Conservation (phyloP, 129 eudicot genomes). For the Lonicera japonica region DNA sequence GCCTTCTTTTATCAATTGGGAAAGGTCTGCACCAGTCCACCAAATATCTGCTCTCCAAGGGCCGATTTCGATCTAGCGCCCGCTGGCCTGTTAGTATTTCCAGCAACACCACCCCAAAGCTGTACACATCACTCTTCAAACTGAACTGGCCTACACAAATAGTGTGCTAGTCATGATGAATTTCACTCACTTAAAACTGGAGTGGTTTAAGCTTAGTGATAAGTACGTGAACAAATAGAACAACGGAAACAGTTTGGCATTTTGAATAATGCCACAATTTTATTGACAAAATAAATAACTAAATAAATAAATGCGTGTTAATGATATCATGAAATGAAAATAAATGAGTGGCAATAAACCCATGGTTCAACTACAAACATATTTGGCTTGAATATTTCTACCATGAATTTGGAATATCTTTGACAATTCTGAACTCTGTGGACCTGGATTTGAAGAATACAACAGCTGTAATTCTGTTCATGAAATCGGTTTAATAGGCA, state of each 20-base stretch:
- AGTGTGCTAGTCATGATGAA: background rate
- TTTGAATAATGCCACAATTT: background rate
- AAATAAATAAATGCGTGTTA: background rate
- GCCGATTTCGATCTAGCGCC: background rate
- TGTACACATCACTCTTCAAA: background rate
- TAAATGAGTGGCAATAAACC: no score
- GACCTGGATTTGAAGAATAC: background rate
- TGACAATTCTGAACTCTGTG: background rate
- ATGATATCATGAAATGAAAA: background rate
- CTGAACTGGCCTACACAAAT: background rate
- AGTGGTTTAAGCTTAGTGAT: background rate
- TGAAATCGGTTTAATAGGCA: background rate
- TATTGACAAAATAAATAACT: background rate
- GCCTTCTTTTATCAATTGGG: background rate
- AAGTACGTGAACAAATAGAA: background rate
- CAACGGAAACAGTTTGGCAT: background rate
- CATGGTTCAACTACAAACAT: background rate
- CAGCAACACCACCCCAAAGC: background rate
- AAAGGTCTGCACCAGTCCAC: background rate
- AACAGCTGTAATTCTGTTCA: no score
- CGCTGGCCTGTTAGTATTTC: background rate
- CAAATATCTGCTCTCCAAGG: background rate
- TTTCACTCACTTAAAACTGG: no score
- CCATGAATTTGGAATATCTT: background rate
- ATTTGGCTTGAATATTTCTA: background rate